These are phyloP conservation scores for Zizania latifolia DNA, from an alignment of 176 grass and related monocot genomes.

Conservation along the genomic window DNA sequence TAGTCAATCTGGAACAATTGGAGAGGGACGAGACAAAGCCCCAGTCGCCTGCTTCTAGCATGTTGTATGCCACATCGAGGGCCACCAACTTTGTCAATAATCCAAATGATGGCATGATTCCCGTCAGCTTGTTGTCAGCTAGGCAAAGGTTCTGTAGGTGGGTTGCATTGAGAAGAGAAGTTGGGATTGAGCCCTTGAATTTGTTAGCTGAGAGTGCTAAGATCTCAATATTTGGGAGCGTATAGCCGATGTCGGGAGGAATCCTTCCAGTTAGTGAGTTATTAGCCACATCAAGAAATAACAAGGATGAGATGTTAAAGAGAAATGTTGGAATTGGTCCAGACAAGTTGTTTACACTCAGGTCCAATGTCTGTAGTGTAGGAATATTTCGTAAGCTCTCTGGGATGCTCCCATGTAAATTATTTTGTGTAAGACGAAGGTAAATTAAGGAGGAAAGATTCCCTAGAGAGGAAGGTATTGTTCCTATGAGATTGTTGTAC, in stretches of 20 bases:
- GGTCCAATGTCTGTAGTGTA: background rate
- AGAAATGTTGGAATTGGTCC: conserved; percentile 20
- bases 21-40: conserved; percentile 10
- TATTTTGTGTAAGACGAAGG: conserved; percentile 19
- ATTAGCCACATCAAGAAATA: background rate
- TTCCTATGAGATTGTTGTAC: conserved; percentile 23
- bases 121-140: background rate
- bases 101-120: background rate
- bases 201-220: rapidly evolving
- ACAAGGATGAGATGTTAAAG: background rate
- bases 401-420: conserved; percentile 42
- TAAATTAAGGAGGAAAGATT: conserved; percentile 21
- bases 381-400: conserved; percentile 25
- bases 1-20: conserved; percentile 3
- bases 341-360: background rate
- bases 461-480: conserved; percentile 40
- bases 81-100: background rate
- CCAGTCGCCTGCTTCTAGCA: conserved; percentile 30
- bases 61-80: conserved; percentile 7
- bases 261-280: background rate
- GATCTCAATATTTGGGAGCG: background rate
- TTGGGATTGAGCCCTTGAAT: background rate
- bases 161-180: background rate
- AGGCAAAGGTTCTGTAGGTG: background rate
- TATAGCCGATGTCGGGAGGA: background rate